A percentile compares a stretch with the other conserved stretches of the same genome.
These are phyloP conservation scores for Boehmeria nivea DNA, from an alignment of 306 rosid genomes.

Conservation along the genomic window DNA sequence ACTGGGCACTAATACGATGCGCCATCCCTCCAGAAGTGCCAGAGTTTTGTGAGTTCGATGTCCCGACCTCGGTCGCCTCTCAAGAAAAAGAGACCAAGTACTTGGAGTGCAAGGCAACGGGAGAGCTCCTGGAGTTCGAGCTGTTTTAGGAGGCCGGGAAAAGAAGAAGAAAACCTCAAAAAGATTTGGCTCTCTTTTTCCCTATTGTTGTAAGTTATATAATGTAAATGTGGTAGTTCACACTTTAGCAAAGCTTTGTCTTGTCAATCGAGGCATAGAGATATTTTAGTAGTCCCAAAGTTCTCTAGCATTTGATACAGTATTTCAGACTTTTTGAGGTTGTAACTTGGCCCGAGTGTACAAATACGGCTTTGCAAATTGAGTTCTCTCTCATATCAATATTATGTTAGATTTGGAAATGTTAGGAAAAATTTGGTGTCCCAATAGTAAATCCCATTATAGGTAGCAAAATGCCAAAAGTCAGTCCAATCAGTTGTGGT, in stretches of 20 bases:
- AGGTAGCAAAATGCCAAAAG: no score
- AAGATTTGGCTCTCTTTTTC: slow-evolving; percentile 13
- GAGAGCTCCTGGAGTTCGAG: slow-evolving; percentile 75
- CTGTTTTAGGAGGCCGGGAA: slow-evolving; percentile 40
- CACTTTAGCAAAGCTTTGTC: slow-evolving; percentile 18
- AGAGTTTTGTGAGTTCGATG: slow-evolving; percentile 48
- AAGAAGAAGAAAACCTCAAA: background rate
- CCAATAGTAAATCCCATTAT: no score
- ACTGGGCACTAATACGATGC: slow-evolving; percentile 86
- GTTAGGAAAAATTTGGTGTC: no score
- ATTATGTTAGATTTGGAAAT: background rate
- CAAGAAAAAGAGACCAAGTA: slow-evolving; percentile 30
- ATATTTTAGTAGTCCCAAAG: background rate
- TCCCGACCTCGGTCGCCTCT: slow-evolving; percentile 40
- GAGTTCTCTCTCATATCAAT: background rate
- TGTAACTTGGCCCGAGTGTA: slow-evolving; percentile 6
- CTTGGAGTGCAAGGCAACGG: slow-evolving; percentile 60
- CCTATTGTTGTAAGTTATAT: slow-evolving; percentile 29
- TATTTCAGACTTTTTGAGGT: background rate
- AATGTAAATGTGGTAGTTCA: slow-evolving; percentile 50
- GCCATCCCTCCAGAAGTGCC: slow-evolving; percentile 78
- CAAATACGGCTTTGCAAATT: slow-evolving; percentile 18
- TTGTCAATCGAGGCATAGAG: background rate
- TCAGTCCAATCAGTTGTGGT: no score
- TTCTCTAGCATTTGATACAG: background rate